Base-by-base conservation (phyloP, 768 basidiomycete genomes). In the Boletus subparvulus region DNA sequence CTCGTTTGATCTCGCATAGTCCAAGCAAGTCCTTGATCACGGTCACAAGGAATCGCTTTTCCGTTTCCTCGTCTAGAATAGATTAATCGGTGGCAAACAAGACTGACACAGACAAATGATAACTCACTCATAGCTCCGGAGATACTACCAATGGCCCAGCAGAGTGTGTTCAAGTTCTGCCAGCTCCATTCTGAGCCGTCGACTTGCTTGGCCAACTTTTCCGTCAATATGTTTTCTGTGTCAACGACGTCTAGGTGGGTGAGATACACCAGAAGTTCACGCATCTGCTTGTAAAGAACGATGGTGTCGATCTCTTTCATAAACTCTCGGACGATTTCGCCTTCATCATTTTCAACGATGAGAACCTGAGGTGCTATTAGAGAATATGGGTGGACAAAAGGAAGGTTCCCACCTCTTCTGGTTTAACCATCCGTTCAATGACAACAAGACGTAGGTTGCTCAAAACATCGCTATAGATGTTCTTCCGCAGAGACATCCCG, bases 121-220 rank as follows among this genome's bases (percentile, higher is more conserved):
- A 14, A 82, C 92, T 72, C 67, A 95, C 95, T 98, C 97, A 98
- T 99, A 3, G 96, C 95, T 42, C 95, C 94, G 21, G 96, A 98
- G 59, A 99, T 98, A 2, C 95, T 98, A 56, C 97, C 97, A 65
- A 98, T 99, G 52, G 97, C 97, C 97, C 97, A 99, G 74, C 97
- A 99, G 12, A 99, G 85, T 4, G 96, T 98, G 75, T 98, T 99
- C 53, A 98, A 79, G 71, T 98, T 98, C 65, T 97, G 91, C 97
- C 97, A 99, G 28, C 94, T 97, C 97, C 97, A 99, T 74, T 99
- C 97, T 12, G 89, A 85, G 16, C 93, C 94, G 66, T 98, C 94
- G 12, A 97, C 95, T 80, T 99, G 97, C 75, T 95, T 97, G 42
- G 91, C 83, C 48, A 98, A 80, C 74, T 99, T 99, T 77, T 98